These are phyloP conservation scores for Priceomyces castillae DNA, from an alignment of 805 yeast species.

Conservation along the genomic window DNA sequence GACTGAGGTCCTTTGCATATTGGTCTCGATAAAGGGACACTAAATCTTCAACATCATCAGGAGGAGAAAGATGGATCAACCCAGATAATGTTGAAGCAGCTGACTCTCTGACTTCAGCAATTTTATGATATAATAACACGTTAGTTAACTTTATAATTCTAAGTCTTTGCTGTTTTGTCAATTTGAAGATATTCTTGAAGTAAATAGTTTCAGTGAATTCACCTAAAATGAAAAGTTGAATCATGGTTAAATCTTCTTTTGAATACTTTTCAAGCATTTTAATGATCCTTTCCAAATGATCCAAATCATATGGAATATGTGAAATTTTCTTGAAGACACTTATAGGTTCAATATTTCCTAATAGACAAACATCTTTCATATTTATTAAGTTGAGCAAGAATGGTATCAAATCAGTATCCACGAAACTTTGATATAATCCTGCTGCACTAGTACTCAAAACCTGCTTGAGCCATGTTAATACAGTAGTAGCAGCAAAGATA, in stretches of 20 bases:
- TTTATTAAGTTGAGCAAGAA: constrained; percentile 61
- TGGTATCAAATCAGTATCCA: constrained; percentile 57
- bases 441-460: constrained; percentile 55
- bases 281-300: constrained; percentile 24
- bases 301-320: constrained; percentile 30
- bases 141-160: constrained; percentile 52
- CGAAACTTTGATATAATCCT: constrained; percentile 49
- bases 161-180: constrained; percentile 47
- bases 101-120: constrained; percentile 70
- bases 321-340: constrained; percentile 44
- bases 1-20: constrained; percentile 30
- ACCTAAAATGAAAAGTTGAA: constrained; percentile 64
- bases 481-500: constrained; percentile 62
- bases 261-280: constrained; percentile 40
- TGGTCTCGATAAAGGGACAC: constrained; percentile 38
- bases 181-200: constrained; percentile 60
- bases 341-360: constrained; percentile 59
- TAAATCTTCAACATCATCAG: constrained; percentile 40
- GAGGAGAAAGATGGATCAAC: constrained; percentile 64
- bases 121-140: constrained; percentile 55
- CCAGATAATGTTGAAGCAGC: constrained; percentile 78
- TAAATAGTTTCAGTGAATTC: constrained; percentile 69
- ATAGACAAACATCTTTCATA: constrained; percentile 77
- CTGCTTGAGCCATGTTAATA: constrained; percentile 56
- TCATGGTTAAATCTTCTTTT: constrained; percentile 25